These are phyloP conservation scores for Lobosporangium transversale DNA, from an alignment of 192 early-diverging fungal species.

Conservation along the genomic window DNA sequence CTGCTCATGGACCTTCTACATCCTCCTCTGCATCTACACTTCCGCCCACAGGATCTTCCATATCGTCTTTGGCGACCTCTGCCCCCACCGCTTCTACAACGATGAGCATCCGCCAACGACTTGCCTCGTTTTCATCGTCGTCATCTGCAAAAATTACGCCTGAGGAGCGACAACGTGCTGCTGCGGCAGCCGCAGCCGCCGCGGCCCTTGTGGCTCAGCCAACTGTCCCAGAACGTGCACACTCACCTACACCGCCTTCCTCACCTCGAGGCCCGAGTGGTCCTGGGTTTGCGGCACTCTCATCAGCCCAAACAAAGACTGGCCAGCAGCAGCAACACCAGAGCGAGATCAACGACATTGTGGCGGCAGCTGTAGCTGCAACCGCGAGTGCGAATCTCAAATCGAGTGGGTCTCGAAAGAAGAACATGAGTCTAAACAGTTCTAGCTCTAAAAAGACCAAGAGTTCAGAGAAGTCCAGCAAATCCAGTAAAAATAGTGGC, in stretches of 20 bases:
- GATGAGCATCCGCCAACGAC: constrained; percentile 40
- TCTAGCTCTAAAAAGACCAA: constrained; percentile 31
- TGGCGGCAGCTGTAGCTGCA: constrained; percentile 45
- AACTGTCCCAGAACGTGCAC: constrained; percentile 35
- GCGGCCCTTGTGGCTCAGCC: constrained; percentile 31
- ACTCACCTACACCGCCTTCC: constrained; percentile 41
- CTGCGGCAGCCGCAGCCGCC: constrained; percentile 32
- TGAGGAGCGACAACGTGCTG: constrained; percentile 45
- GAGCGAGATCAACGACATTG: constrained; percentile 44
- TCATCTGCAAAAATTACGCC: constrained; percentile 41
- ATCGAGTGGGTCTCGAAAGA: constrained; percentile 43
- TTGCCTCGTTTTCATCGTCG: constrained; percentile 45
- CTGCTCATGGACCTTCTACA: constrained; percentile 12
- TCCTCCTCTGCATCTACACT: background rate
- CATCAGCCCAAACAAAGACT: background rate
- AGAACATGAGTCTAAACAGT: constrained; percentile 1
- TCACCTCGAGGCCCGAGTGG: constrained; percentile 37
- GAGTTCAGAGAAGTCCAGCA: constrained; percentile 17
- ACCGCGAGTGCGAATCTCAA: constrained; percentile 29
- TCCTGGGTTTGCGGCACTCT: constrained; percentile 1
- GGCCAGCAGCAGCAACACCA: constrained; percentile 8
- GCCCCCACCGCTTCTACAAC: no score
- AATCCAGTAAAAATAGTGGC: background rate
- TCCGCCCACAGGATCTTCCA: background rate
- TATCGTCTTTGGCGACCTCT: constrained; percentile 25